phyloP scores from a whole-genome alignment of 1,284 basidiomycete genomes.

The Malassezia brasiliensis region DNA sequence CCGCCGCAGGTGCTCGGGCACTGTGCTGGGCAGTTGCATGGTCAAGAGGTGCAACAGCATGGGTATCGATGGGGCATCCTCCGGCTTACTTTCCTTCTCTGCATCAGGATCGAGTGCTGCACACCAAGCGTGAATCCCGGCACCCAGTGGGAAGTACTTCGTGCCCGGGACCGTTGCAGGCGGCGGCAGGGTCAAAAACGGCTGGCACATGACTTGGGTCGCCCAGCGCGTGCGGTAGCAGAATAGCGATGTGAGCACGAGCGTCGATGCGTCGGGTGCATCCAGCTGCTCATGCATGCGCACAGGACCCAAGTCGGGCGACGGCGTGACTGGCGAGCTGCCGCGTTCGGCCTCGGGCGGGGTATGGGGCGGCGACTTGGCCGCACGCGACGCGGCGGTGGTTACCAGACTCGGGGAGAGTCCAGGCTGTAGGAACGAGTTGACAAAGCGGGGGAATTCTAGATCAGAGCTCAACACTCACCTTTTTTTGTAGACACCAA shows the following conservation, averaged over 20 bases:
- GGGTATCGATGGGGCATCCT: not conserved
- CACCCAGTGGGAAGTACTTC: not conserved
- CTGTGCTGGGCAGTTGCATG: not conserved
- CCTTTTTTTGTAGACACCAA: not conserved
- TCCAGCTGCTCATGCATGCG: not conserved
- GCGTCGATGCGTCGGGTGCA: not conserved
- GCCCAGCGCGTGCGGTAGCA: slow-evolving; percentile 10
- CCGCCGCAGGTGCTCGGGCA: not conserved
- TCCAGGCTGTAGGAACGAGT: slow-evolving; percentile 3
- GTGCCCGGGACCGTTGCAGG: not conserved
- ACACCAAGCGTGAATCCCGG: not conserved
- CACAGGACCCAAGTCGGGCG: not conserved
- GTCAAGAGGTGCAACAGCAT: slow-evolving; percentile 8
- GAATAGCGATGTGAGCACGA: slow-evolving; percentile 5
- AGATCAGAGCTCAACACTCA: not conserved
- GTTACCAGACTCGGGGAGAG: not conserved
- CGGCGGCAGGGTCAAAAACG: not conserved
- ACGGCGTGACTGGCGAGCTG: slow-evolving; percentile 5
- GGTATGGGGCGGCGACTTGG: not conserved
- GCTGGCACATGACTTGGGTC: slow-evolving; percentile 13
- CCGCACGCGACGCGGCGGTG: not conserved
- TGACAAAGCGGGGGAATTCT: slow-evolving; percentile 15
- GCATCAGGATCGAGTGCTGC: not conserved
- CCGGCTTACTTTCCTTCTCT: not conserved
- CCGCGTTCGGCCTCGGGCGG: not conserved